Evolutionary conservation across 805 yeast genomes (phyloP).

Genomic region (Starmerella vaccinii): DNA sequence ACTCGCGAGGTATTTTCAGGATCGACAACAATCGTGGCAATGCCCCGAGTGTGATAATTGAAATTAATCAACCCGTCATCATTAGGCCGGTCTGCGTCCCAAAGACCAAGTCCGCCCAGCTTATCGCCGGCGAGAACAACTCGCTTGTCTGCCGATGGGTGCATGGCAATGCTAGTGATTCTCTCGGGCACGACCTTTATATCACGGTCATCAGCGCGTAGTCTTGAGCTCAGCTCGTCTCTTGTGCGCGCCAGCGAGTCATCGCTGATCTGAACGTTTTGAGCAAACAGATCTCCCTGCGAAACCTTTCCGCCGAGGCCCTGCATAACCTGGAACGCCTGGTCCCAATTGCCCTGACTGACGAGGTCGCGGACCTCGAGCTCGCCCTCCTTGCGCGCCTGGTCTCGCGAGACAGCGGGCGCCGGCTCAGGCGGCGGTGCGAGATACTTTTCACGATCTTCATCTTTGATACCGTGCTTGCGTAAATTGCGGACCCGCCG

Average conservation of each 20-base stretch:
- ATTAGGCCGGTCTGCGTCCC: constrained; percentile 53
- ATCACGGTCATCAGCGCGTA: constrained; percentile 55
- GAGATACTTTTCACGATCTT: constrained; percentile 25
- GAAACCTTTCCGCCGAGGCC: constrained; percentile 26
- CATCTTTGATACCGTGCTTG: constrained; percentile 32
- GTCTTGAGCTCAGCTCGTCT: constrained; percentile 39
- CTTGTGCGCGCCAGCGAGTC: constrained; percentile 41
- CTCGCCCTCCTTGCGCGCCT: constrained; percentile 41
- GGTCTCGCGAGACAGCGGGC: constrained; percentile 1
- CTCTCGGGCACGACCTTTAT: constrained; percentile 58
- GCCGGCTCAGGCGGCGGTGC: constrained; percentile 23
- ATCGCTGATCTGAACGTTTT: constrained; percentile 47
- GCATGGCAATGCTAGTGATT: constrained; percentile 63
- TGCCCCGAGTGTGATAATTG: constrained; percentile 64
- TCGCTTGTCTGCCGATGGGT: constrained; percentile 56
- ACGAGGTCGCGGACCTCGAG: constrained; percentile 27
- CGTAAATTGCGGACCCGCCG: constrained; percentile 35
- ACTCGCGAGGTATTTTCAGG: constrained; percentile 44
- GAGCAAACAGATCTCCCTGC: constrained; percentile 31
- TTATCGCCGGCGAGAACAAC: constrained; percentile 81
- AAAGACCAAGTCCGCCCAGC: constrained; percentile 73
- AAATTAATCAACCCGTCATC: constrained; percentile 45
- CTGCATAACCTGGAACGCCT: constrained; percentile 29
- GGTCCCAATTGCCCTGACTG: constrained; percentile 33
- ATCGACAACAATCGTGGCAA: constrained; percentile 53